Percentiles rank a stretch among this genome's conserved stretches.
These are phyloP conservation scores for Penstemon eatonii DNA, from an alignment of 257 asterid genomes.

Conservation along the genomic window DNA sequence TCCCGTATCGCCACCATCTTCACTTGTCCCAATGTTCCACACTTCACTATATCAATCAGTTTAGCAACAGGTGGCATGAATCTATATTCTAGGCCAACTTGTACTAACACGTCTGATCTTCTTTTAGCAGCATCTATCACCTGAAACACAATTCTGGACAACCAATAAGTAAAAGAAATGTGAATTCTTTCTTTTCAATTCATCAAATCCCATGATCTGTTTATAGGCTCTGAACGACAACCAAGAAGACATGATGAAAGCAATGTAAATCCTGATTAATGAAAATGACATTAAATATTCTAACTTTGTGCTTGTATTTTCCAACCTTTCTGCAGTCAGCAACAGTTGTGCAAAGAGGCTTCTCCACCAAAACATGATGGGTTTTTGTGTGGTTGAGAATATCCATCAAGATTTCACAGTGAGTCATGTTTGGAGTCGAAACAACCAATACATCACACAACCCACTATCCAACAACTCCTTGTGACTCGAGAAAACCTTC, in stretches of 20 bases:
- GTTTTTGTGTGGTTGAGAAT: conserved; percentile 62
- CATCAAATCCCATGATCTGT: too few relatives aligned
- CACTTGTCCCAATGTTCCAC: conserved; percentile 65
- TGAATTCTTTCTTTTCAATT: too few relatives aligned
- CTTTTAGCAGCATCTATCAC: conserved; percentile 70
- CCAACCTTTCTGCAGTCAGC: conserved; percentile 73
- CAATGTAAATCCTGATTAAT: too few relatives aligned
- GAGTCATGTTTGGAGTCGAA: conserved; percentile 94
- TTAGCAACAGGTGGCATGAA: conserved; percentile 97
- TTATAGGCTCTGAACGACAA: too few relatives aligned
- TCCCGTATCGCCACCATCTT: conserved; percentile 94
- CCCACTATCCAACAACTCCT: conserved; percentile 69
- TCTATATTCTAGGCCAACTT: conserved; percentile 94
- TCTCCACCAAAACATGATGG: conserved; percentile 91
- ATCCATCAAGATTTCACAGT: conserved; percentile 84
- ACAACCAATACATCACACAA: conserved; percentile 76
- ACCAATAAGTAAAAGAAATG: not conserved
- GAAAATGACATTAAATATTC: not conserved
- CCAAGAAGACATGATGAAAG: too few relatives aligned
- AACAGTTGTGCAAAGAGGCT: conserved; percentile 90
- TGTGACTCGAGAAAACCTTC: conserved; percentile 71
- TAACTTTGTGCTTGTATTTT: not conserved
- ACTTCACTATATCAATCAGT: conserved; percentile 71
- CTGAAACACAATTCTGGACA: conserved; percentile 36
- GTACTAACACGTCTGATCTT: conserved; percentile 73